phyloP scores from a whole-genome alignment of 768 basidiomycete species.

The Holtermanniella nyarrowii region DNA sequence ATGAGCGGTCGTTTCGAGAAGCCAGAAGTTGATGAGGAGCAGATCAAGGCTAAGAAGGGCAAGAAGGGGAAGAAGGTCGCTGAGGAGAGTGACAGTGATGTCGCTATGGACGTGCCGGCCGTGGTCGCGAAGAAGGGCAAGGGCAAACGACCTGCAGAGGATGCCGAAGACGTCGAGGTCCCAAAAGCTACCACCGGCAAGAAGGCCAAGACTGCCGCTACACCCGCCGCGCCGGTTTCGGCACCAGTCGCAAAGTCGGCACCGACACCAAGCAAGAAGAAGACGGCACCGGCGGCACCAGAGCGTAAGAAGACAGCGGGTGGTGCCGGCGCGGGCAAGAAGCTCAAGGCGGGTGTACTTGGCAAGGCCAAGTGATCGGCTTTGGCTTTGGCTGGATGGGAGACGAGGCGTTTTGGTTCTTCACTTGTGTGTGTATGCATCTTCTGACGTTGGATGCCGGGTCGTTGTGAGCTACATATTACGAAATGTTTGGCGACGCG shows the following conservation, averaged over 20 bases:
- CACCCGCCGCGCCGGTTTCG: not conserved
- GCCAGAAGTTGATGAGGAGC: conserved; percentile 27
- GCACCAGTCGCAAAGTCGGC: no score
- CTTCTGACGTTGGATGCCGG: no score
- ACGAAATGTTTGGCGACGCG: no score
- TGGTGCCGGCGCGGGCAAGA: not conserved
- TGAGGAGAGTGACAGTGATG: not conserved
- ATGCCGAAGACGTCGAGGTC: not conserved
- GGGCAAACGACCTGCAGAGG: not conserved
- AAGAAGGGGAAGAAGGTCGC: conserved; percentile 11
- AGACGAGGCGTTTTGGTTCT: no score
- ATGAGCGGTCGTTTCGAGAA: conserved; percentile 59
- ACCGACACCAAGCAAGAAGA: no score
- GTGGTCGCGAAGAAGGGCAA: not conserved
- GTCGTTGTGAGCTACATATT: no score
- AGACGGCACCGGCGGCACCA: not conserved
- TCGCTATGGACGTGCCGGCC: not conserved
- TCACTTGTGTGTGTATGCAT: no score
- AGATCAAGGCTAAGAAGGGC: conserved; percentile 14
- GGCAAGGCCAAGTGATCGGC: not conserved
- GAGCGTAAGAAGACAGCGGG: not conserved
- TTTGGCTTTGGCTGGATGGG: no score
- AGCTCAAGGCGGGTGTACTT: not conserved
- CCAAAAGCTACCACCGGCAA: not conserved
- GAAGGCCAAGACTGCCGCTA: not conserved